Evolutionary conservation across 176 grass and related monocot genomes (phyloP).

Genomic region (Alopecurus myosuroides): DNA sequence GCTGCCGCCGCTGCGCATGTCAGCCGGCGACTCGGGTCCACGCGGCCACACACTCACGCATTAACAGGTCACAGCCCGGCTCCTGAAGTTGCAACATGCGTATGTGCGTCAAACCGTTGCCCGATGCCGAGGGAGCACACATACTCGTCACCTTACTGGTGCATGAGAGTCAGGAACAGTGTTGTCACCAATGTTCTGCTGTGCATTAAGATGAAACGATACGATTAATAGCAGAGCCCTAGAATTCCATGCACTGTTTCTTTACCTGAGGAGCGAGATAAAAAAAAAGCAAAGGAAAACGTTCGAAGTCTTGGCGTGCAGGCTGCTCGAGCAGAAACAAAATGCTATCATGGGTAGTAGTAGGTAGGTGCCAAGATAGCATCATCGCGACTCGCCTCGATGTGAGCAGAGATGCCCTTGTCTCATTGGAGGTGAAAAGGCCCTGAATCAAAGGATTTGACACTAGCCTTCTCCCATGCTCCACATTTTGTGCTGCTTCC

Average conservation of each 20-base stretch:
- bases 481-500: not conserved
- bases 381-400: not conserved
- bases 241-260: not conserved
- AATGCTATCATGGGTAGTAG: not conserved
- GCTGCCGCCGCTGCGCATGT: constrained; percentile 24
- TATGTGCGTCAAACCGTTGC: constrained; percentile 27
- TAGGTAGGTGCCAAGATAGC: not conserved
- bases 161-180: not conserved
- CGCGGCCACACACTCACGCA: constrained; percentile 16
- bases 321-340: not conserved
- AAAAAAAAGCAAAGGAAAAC: not conserved
- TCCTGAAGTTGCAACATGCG: not conserved
- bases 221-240: not conserved
- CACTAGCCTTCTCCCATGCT: not conserved
- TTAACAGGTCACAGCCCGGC: not conserved
- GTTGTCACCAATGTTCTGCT: not conserved
- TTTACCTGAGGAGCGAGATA: not conserved
- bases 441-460: not conserved
- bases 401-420: not conserved
- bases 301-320: not conserved
- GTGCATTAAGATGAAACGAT: too few relatives aligned
- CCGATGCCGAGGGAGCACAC: constrained; percentile 1
- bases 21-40: constrained; percentile 21
- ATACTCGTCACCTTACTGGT: not conserved
- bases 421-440: constrained; percentile 15